Evolutionary conservation across 768 basidiomycete species (phyloP).

Genomic region (Rickenella mellea): DNA sequence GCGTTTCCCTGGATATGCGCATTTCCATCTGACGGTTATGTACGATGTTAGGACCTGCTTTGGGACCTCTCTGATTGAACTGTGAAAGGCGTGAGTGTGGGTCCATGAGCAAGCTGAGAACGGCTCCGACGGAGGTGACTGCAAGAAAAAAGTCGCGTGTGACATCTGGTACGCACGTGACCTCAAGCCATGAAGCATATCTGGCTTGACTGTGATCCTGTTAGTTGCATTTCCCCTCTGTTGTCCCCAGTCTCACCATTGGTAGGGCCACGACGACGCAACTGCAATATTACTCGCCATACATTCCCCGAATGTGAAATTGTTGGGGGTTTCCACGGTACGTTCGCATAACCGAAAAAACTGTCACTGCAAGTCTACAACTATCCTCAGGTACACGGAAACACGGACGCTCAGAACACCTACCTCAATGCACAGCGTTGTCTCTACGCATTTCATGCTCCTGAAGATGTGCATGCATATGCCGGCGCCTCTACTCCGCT

Average conservation of each 20-base stretch:
- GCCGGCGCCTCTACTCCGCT: slow-evolving; percentile 67
- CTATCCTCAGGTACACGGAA: slow-evolving; percentile 63
- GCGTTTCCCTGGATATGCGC: slow-evolving; percentile 24
- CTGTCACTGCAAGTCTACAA: not conserved
- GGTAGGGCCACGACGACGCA: slow-evolving; percentile 84
- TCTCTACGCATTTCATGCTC: slow-evolving; percentile 64
- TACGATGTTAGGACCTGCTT: slow-evolving; percentile 47
- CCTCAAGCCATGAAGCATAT: slow-evolving; percentile 17
- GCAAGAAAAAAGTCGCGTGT: no score
- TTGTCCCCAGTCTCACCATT: not conserved
- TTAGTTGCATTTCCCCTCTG: slow-evolving; percentile 8
- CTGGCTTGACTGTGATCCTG: slow-evolving; percentile 28
- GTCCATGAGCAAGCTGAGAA: no score
- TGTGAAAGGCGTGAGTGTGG: slow-evolving; percentile 68
- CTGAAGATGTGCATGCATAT: slow-evolving; percentile 46
- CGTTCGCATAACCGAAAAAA: slow-evolving; percentile 8
- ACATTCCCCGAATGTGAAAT: slow-evolving; percentile 50
- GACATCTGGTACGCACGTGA: no score
- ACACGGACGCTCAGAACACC: slow-evolving; percentile 53
- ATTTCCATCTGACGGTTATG: slow-evolving; percentile 35
- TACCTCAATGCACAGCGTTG: slow-evolving; percentile 69
- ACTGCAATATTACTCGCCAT: slow-evolving; percentile 73
- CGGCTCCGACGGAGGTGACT: not conserved
- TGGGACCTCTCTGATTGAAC: slow-evolving; percentile 66
- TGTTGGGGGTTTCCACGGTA: slow-evolving; percentile 82